Percentiles rank a stretch among this genome's conserved stretches.
phyloP scores from a whole-genome alignment of 306 rosid species.

The Glycine tomentella region DNA sequence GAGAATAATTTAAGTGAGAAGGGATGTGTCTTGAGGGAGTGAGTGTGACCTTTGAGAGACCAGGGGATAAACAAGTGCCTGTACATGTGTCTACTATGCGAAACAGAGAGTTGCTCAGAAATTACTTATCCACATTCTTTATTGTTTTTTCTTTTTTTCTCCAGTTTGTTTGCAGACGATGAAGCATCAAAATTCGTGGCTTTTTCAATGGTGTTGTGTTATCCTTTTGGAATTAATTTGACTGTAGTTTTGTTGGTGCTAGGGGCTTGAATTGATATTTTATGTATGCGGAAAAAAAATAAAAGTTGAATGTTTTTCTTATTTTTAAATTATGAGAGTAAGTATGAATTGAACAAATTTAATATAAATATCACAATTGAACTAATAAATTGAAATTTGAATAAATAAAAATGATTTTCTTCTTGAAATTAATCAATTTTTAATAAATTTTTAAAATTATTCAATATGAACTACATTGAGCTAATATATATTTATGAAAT shows the following conservation, averaged over 20 bases:
- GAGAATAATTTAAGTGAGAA: neutral
- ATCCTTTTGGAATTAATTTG: too few species aligned
- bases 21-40: neutral
- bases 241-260: too few species aligned
- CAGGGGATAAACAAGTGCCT: constrained; percentile 42
- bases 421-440: neutral
- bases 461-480: neutral
- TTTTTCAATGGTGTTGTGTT: too few species aligned
- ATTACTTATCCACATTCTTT: constrained; percentile 14
- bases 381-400: neutral
- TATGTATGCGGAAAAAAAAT: neutral
- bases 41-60: constrained; percentile 42
- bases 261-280: neutral
- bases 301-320: neutral
- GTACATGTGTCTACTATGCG: constrained; percentile 42
- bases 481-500: neutral
- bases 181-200: too few species aligned
- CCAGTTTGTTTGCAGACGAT: too few species aligned
- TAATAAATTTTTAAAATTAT: neutral
- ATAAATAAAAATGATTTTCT: neutral
- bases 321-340: neutral
- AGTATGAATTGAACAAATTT: neutral
- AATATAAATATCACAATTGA: neutral
- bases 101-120: constrained; percentile 36
- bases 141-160: neutral